Percentiles rank a stretch among this genome's conserved stretches.
These are phyloP conservation scores for Ophiostoma ulmi DNA, from an alignment of 2,329 filamentous ascomycete species.

Conservation along the genomic window DNA sequence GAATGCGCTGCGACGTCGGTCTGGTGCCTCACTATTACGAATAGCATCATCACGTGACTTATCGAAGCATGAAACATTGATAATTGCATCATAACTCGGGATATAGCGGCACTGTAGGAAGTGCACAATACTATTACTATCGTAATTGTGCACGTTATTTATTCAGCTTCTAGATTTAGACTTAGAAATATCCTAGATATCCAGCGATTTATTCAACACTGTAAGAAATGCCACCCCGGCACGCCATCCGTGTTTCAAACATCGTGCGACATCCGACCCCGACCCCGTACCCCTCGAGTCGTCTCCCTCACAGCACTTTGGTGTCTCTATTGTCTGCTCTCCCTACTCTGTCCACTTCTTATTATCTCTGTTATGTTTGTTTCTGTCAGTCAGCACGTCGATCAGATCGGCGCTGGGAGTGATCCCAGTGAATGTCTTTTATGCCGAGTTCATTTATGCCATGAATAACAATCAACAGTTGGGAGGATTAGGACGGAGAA, in stretches of 20 bases:
- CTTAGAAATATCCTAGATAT: neutral
- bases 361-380: neutral
- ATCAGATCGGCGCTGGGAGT: slow-evolving; percentile 2
- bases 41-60: neutral
- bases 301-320: neutral
- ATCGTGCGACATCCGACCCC: slow-evolving; percentile 10
- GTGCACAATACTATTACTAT: too few species aligned
- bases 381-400: neutral
- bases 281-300: neutral
- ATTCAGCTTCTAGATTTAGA: neutral
- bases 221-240: neutral
- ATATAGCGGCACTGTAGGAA: too few species aligned
- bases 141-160: too few species aligned
- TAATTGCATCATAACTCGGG: too few species aligned
- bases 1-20: neutral
- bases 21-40: neutral
- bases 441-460: slow-evolving; percentile 7
- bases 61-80: too few species aligned
- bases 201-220: neutral
- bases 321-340: neutral
- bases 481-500: neutral
- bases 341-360: neutral
- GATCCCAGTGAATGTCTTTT: neutral
- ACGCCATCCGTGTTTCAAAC: slow-evolving; percentile 7
- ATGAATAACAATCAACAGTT: neutral